Evolutionary conservation across 352 stramenopile genomes (phyloP).

Genomic region (Phytophthora ohioensis): DNA sequence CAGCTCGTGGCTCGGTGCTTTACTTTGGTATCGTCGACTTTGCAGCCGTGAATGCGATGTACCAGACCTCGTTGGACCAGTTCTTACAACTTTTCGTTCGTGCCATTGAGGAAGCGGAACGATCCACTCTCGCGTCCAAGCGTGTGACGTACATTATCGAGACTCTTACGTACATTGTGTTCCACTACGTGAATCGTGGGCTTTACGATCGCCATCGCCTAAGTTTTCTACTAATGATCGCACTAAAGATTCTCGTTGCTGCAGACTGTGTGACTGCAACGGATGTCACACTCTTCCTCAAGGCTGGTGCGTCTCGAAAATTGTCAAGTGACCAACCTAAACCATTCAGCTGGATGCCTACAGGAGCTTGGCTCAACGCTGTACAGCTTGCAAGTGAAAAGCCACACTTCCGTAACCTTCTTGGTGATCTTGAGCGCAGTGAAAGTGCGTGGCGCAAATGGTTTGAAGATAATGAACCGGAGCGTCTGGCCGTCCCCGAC

Average conservation of each 20-base stretch:
- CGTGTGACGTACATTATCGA: conserved; percentile 91
- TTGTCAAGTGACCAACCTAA: conserved; percentile 73
- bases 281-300: conserved; percentile 79
- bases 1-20: conserved; percentile 84
- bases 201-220: conserved; percentile 81
- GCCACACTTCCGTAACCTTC: conserved; percentile 65
- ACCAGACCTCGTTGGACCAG: conserved; percentile 91
- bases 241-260: conserved; percentile 81
- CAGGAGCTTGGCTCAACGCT: conserved; percentile 70
- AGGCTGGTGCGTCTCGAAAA: conserved; percentile 73
- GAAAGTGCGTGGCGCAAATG: conserved; percentile 77
- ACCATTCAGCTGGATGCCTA: conserved; percentile 77
- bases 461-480: conserved; percentile 86
- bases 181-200: conserved; percentile 79
- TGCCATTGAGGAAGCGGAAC: conserved; percentile 86
- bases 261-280: conserved; percentile 57
- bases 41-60: conserved; percentile 90
- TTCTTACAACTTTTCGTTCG: conserved; percentile 90
- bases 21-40: conserved; percentile 94
- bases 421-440: conserved; percentile 73
- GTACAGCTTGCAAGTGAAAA: conserved; percentile 78
- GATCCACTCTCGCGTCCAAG: conserved; percentile 80
- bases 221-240: conserved; percentile 77
- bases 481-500: conserved; percentile 66
- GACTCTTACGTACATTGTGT: conserved; percentile 85